These are phyloP conservation scores for Stephania yunnanensis DNA, from an alignment of 164 flowering plant genomes.

Conservation along the genomic window DNA sequence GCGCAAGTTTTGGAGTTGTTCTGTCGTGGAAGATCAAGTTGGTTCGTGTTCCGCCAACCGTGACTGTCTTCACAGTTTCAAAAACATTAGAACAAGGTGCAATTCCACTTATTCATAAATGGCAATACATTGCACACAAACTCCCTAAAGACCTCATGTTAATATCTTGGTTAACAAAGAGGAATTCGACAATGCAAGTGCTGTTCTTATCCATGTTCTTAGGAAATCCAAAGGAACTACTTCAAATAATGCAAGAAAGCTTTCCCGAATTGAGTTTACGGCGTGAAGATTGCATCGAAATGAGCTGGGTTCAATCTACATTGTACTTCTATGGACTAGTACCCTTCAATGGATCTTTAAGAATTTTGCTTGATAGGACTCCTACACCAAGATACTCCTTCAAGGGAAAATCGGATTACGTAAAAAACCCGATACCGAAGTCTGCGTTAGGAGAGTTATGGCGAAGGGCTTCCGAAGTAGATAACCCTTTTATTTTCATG, in stretches of 20 bases:
- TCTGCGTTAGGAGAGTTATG: background rate
- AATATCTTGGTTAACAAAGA: too few species aligned
- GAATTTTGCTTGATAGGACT: background rate
- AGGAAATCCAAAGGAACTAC: background rate
- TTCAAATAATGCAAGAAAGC: background rate
- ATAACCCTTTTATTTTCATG: background rate
- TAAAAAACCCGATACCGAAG: background rate
- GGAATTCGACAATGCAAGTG: background rate
- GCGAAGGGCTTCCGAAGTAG: background rate
- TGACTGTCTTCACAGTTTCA: background rate
- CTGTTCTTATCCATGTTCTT: constrained; percentile 1
- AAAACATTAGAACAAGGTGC: constrained; percentile 11
- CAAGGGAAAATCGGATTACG: constrained; percentile 2
- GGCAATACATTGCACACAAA: constrained; percentile 5
- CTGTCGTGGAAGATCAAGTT: constrained; percentile 5
- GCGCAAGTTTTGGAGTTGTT: constrained; percentile 6
- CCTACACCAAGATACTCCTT: background rate
- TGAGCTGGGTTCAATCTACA: constrained; percentile 3
- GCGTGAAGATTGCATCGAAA: background rate
- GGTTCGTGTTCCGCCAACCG: constrained; percentile 5
- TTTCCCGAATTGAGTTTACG: background rate
- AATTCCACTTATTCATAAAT: background rate
- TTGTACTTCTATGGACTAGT: background rate
- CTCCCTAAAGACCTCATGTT: background rate
- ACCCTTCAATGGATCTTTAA: background rate